Evolutionary conservation across 257 asterid species (phyloP).

Genomic region (Cynanchum wilfordii): DNA sequence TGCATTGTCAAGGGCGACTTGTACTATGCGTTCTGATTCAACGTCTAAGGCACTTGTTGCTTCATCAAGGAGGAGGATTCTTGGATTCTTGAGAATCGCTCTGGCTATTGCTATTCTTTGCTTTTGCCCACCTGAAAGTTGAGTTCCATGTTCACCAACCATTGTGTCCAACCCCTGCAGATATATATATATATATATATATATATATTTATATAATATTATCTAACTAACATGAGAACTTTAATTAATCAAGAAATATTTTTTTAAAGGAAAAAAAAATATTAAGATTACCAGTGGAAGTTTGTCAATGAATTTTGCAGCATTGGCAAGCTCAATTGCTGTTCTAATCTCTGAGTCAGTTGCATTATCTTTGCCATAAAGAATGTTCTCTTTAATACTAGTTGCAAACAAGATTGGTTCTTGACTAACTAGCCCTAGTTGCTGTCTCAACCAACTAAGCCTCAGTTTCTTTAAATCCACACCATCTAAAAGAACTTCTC

Average conservation of each 20-base stretch:
- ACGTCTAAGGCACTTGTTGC: constrained; percentile 88
- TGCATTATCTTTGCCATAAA: constrained; percentile 62
- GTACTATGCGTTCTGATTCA: constrained; percentile 69
- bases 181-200: no score
- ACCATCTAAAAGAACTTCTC: constrained; percentile 53
- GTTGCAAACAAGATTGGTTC: constrained; percentile 60
- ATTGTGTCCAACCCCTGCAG: constrained; percentile 68
- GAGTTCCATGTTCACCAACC: constrained; percentile 87
- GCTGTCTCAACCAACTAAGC: constrained; percentile 49
- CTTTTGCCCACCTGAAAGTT: constrained; percentile 83
- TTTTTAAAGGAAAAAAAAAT: no score
- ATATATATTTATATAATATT: no score
- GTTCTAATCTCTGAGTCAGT: constrained; percentile 54
- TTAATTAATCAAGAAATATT: no score
- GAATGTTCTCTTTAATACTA: constrained; percentile 49
- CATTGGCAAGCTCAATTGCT: constrained; percentile 73
- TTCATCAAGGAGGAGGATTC: constrained; percentile 80
- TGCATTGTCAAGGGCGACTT: constrained; percentile 71
- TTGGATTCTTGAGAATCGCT: constrained; percentile 73
- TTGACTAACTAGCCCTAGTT: constrained; percentile 74
- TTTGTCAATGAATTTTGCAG: constrained; percentile 65
- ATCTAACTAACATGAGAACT: no score
- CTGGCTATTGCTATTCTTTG: constrained; percentile 80
- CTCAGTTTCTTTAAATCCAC: constrained; percentile 40
- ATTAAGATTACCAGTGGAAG: constrained; percentile 43